Conservation (phyloP, 1,284 basidiomycete species). For the Apiotrichum siamense region DNA sequence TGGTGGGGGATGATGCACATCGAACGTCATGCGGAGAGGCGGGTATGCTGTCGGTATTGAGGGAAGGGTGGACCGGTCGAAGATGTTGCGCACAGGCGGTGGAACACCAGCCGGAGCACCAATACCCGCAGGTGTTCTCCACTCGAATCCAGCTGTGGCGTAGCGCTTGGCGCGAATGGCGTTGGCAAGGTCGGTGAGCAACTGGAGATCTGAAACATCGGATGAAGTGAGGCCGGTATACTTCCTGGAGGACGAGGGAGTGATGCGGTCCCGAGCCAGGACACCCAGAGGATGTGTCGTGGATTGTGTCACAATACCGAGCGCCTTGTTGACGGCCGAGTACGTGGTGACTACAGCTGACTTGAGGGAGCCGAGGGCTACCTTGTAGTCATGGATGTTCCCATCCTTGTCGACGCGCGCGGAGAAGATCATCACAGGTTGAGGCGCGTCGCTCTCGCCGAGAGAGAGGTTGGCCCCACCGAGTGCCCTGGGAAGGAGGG, state of each 20-base stretch:
- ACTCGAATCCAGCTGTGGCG: conserved; percentile 30
- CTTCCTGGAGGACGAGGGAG: neutral
- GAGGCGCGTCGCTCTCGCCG: conserved; percentile 47
- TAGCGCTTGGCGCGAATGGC: conserved; percentile 30
- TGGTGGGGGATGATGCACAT: neutral
- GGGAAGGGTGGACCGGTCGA: conserved; percentile 14
- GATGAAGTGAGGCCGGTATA: conserved; percentile 4
- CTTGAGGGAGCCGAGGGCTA: conserved; percentile 65
- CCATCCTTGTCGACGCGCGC: conserved; percentile 62
- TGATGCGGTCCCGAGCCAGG: conserved; percentile 1
- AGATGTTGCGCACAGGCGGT: conserved; percentile 5
- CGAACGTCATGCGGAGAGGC: neutral
- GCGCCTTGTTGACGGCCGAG: conserved; percentile 57
- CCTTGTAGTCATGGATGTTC: conserved; percentile 62
- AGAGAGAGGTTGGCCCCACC: conserved; percentile 56
- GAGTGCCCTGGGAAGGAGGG: conserved; percentile 60
- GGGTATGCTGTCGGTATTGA: conserved; percentile 22
- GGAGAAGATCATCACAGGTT: conserved; percentile 73
- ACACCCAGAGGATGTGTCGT: conserved; percentile 27
- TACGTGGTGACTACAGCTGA: conserved; percentile 68
- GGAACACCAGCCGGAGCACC: neutral
- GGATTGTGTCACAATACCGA: conserved; percentile 46
- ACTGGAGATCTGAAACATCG: conserved; percentile 47
- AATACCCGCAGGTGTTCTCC: conserved; percentile 5
- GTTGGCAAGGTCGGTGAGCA: conserved; percentile 45